These are phyloP conservation scores for Cercospora sp. DNA, from an alignment of 2,329 filamentous ascomycete genomes.

Conservation along the genomic window DNA sequence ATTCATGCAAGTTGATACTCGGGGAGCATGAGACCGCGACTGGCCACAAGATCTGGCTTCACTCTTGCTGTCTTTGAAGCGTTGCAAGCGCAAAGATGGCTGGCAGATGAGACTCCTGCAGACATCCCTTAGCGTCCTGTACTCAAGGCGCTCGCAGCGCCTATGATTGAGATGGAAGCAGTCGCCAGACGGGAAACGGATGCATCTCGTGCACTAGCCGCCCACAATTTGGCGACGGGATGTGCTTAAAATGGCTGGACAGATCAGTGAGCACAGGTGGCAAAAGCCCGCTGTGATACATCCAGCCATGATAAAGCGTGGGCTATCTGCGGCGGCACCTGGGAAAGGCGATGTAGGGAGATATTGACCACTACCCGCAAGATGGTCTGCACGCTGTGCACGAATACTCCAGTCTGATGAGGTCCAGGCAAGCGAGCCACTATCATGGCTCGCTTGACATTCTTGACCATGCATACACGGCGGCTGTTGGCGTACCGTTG, in stretches of 20 bases:
- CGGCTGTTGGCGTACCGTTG: slow-evolving; percentile 1
- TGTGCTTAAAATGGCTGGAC: not conserved
- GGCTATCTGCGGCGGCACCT: not conserved
- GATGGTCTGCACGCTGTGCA: not conserved
- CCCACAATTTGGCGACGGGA: not conserved
- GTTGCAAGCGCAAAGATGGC: not conserved
- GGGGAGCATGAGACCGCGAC: not conserved
- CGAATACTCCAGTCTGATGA: not conserved
- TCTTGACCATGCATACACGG: slow-evolving; percentile 1
- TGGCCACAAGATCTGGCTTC: not conserved
- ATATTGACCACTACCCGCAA: not conserved
- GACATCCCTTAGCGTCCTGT: not conserved
- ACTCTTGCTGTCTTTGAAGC: not conserved
- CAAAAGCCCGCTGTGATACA: not conserved
- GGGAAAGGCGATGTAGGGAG: not conserved
- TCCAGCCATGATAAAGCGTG: not conserved
- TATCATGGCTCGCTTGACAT: not conserved
- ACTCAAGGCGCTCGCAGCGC: not conserved
- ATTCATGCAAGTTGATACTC: not conserved
- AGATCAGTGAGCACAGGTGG: not conserved
- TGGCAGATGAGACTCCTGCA: slow-evolving; percentile 4
- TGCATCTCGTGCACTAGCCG: not conserved
- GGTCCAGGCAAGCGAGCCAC: not conserved
- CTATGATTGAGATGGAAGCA: not conserved
- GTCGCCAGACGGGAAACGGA: not conserved